Percentiles rank a stretch among this genome's conserved stretches.
Conservation (phyloP, 2,329 filamentous ascomycete species). For the Arthrobotrys conoides region DNA sequence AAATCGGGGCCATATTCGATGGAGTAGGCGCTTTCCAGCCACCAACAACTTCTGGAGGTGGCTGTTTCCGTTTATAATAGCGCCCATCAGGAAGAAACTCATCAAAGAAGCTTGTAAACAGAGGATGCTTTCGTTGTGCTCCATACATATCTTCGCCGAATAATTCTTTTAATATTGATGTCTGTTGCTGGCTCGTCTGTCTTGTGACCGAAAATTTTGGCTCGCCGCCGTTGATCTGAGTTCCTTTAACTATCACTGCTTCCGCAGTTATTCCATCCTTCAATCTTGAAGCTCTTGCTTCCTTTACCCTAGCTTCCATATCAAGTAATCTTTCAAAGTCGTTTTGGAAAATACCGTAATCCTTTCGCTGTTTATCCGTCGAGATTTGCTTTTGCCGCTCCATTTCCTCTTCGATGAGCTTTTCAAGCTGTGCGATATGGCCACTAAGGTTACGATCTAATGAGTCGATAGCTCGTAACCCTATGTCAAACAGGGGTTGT, state of each 20-base stretch:
- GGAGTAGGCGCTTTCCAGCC: conserved; percentile 30
- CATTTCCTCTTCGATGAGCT: conserved; percentile 48
- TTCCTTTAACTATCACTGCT: conserved; percentile 32
- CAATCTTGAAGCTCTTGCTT: conserved; percentile 5
- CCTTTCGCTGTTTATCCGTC: conserved; percentile 18
- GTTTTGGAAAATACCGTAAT: conserved; percentile 40
- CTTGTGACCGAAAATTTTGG: conserved; percentile 45
- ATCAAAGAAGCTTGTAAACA: conserved; percentile 57
- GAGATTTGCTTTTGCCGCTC: conserved; percentile 38
- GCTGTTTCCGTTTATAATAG: conserved; percentile 38
- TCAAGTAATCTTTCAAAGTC: conserved; percentile 51
- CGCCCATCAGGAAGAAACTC: conserved; percentile 54
- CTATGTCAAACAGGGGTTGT: conserved; percentile 43
- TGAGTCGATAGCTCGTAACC: conserved; percentile 46
- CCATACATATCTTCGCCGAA: conserved; percentile 59
- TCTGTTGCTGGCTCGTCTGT: conserved; percentile 1
- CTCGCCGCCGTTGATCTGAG: conserved; percentile 33
- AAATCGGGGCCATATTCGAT: conserved; percentile 16
- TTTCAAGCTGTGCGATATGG: conserved; percentile 41
- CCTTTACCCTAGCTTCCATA: conserved; percentile 33
- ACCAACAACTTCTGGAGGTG: conserved; percentile 25
- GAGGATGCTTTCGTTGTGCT: conserved; percentile 39
- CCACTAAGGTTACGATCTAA: conserved; percentile 37
- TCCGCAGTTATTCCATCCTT: conserved; percentile 20
- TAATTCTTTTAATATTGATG: conserved; percentile 48